phyloP scores from a whole-genome alignment of 2,329 filamentous ascomycete species.

The Cytospora mali region DNA sequence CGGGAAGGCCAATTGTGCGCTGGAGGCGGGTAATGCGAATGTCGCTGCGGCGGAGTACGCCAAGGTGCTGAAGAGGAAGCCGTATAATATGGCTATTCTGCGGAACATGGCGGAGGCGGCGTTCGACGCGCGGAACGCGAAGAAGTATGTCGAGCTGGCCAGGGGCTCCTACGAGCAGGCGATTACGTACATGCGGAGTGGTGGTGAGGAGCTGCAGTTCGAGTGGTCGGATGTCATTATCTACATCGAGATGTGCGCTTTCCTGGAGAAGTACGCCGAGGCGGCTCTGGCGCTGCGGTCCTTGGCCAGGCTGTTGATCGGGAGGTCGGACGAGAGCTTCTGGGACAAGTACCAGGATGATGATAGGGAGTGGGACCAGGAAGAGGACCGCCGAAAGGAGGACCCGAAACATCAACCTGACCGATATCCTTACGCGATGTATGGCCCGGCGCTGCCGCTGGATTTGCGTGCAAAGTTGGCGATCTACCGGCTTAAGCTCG shows the following conservation, averaged over 20 bases:
- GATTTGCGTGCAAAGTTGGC: slow-evolving; percentile 85
- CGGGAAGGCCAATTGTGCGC: slow-evolving; percentile 60
- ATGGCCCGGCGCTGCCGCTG: slow-evolving; percentile 74
- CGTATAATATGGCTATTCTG: slow-evolving; percentile 57
- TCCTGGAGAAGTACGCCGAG: slow-evolving; percentile 62
- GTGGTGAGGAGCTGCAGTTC: slow-evolving; percentile 42
- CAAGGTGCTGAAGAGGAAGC: slow-evolving; percentile 53
- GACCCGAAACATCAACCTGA: slow-evolving; percentile 63
- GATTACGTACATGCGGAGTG: slow-evolving; percentile 46
- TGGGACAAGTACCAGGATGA: slow-evolving; percentile 76
- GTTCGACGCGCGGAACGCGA: slow-evolving; percentile 51
- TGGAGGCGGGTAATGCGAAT: slow-evolving; percentile 56
- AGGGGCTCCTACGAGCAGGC: slow-evolving; percentile 52
- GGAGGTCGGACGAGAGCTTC: slow-evolving; percentile 69
- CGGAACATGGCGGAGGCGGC: slow-evolving; percentile 60
- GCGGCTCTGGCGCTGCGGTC: slow-evolving; percentile 72
- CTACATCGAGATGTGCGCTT: slow-evolving; percentile 79
- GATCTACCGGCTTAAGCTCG: slow-evolving; percentile 75
- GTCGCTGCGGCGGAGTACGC: slow-evolving; percentile 61
- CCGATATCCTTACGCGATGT: slow-evolving; percentile 57
- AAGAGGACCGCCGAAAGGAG: slow-evolving; percentile 66
- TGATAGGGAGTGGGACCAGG: slow-evolving; percentile 86
- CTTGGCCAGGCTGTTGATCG: slow-evolving; percentile 80
- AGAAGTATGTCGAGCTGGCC: slow-evolving; percentile 45
- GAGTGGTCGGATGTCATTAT: slow-evolving; percentile 84